phyloP scores from a whole-genome alignment of 176 grass and related monocot species.

The Oryza brachyantha region DNA sequence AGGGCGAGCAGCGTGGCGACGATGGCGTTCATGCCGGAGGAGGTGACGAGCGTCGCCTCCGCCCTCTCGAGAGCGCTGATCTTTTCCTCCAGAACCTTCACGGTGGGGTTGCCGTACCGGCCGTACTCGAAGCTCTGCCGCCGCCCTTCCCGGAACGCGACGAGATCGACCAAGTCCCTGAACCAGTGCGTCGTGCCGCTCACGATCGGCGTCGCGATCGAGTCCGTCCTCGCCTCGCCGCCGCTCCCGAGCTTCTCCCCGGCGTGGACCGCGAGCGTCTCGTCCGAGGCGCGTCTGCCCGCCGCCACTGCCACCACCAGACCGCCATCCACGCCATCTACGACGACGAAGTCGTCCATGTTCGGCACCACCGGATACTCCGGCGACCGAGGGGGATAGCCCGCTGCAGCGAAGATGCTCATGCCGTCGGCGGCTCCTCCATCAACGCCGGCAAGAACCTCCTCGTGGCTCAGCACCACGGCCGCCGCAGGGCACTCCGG shows the following conservation, averaged over 20 bases:
- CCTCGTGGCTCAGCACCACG: no score
- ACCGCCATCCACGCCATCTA: background rate
- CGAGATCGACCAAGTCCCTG: constrained; percentile 57
- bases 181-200: constrained; percentile 85
- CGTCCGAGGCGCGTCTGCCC: constrained; percentile 41
- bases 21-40: constrained; percentile 88
- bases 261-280: constrained; percentile 73
- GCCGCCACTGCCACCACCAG: no score
- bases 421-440: no score
- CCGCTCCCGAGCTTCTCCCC: constrained; percentile 63
- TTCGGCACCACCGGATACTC: background rate
- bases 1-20: constrained; percentile 59
- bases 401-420: background rate
- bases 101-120: constrained; percentile 71
- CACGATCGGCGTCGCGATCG: constrained; percentile 68
- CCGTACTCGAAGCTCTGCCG: constrained; percentile 78
- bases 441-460: no score
- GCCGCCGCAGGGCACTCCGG: no score
- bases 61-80: no score
- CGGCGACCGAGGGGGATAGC: background rate
- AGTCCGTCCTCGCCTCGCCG: constrained; percentile 25
- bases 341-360: background rate
- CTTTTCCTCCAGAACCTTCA: constrained; percentile 64
- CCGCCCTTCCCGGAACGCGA: constrained; percentile 82
- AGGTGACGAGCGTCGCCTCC: constrained; percentile 71